Base-by-base conservation (phyloP, 2,329 filamentous ascomycete genomes). In the Microcyclospora tardicrescens region DNA sequence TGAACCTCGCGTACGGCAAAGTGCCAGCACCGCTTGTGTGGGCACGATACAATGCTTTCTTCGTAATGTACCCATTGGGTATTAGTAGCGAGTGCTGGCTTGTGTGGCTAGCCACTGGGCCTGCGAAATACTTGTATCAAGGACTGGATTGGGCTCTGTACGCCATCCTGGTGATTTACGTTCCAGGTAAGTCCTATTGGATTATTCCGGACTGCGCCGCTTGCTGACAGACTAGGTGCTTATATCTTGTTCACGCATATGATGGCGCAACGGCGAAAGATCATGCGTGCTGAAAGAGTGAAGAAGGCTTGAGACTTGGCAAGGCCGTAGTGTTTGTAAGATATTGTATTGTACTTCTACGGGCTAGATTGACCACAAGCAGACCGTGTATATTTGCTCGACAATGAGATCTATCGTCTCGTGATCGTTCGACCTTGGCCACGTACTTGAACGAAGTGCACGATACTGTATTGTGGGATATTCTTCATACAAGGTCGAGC, bases 181-280 rank as follows among this genome's bases (percentile, higher is more conserved):
- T 93, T 33, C 86, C 86, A 33, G 81, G 84, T 82, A 66, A 57
- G 76, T 69, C 37, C 6, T 24, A 3, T 8, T 36, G 36, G 15
- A 37, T 45, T 55, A 42, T 34, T 13, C 15, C 57, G 39, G 16
- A 12, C 11, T 2, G 15, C 33, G 49, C 51, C 16, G 39, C 32
- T 40, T 31, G 40, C 28, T 10, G 10, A 13, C 16, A 28, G 6
- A 9, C 41, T 43, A 81, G 84, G 66, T 55, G 75, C 83, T 3
- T 93, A 91, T 54, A 73, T 93, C 40, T 64, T 96, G 41, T 96
- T 91, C 59, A 85, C 83, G 15, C 83, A 98, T 63, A 96, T 98
- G 91, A 84, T 96, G 70, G 71, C 72, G 44, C 91, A 98, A 71
- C 72, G 89, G 51, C 72, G 75, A 49, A 93, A 85, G 72, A 75